Conservation (phyloP, 1,284 basidiomycete species). For the Garcileccinum viscosum region DNA sequence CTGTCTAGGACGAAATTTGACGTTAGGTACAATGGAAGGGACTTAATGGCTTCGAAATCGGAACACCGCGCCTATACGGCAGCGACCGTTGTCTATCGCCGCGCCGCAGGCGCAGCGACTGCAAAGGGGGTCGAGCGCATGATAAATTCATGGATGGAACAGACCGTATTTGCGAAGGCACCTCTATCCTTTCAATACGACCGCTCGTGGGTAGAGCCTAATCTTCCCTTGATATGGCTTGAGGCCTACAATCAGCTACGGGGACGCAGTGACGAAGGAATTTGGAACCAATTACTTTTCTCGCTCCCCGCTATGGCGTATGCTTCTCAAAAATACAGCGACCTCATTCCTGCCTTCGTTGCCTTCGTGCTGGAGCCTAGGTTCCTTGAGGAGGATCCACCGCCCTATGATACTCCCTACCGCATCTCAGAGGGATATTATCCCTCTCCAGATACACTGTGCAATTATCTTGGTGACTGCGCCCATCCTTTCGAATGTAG, state of each 20-base stretch:
- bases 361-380: conserved; percentile 31
- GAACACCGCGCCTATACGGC: conserved; percentile 20
- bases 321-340: conserved; percentile 7
- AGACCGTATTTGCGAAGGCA: neutral
- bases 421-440: conserved; percentile 17
- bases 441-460: conserved; percentile 5
- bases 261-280: neutral
- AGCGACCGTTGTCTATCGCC: conserved; percentile 10
- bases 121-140: neutral
- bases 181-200: conserved; percentile 23
- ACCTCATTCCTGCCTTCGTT: conserved; percentile 35
- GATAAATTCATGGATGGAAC: conserved; percentile 15
- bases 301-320: conserved; percentile 41
- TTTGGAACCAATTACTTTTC: conserved; percentile 36
- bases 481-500: conserved; percentile 18
- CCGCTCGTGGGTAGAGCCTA: conserved; percentile 23
- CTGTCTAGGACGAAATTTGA: conserved; percentile 4
- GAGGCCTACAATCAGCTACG: conserved; percentile 40
- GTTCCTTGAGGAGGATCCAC: conserved; percentile 18
- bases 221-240: conserved; percentile 34
- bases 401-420: conserved; percentile 12
- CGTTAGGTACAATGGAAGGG: conserved; percentile 12
- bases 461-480: conserved; percentile 1
- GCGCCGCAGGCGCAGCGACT: neutral
- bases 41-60: conserved; percentile 1